These are phyloP conservation scores for Boletus sp. DNA, from an alignment of 768 basidiomycete genomes.

Conservation along the genomic window DNA sequence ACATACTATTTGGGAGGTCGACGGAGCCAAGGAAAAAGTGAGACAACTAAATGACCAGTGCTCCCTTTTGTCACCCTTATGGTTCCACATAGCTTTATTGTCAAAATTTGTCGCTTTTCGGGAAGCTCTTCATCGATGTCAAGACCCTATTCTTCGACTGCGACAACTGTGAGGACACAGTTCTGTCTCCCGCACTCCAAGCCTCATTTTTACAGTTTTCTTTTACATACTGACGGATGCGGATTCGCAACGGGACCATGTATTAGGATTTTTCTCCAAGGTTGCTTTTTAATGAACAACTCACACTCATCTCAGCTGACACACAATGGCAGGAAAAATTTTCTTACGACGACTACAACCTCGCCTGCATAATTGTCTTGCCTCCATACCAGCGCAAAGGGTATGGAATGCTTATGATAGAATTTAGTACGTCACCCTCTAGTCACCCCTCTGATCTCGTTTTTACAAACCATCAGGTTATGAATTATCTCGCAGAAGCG, in stretches of 20 bases:
- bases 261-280: constrained; percentile 72
- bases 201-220: constrained; percentile 43
- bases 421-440: constrained; percentile 76
- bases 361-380: constrained; percentile 93
- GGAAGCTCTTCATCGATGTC: constrained; percentile 98
- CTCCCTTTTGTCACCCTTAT: background rate
- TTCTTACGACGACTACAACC: constrained; percentile 95
- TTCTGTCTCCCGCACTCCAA: background rate
- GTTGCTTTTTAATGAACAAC: constrained; percentile 25
- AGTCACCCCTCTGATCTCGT: background rate
- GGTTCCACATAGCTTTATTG: constrained; percentile 72
- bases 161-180: constrained; percentile 65
- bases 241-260: constrained; percentile 72
- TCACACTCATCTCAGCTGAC: background rate
- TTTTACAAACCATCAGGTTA: constrained; percentile 58
- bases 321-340: constrained; percentile 68
- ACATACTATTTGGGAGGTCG: constrained; percentile 93
- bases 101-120: constrained; percentile 92
- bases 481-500: constrained; percentile 76
- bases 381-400: constrained; percentile 90
- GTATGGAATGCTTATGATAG: constrained; percentile 94
- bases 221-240: constrained; percentile 94
- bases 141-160: constrained; percentile 93
- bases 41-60: constrained; percentile 12
- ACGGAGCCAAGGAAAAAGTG: constrained; percentile 84